Evolutionary conservation across 139 green algal genomes (phyloP), one percentile per base, ranked within the genome.

Genomic region (Edaphochlamys debaryana): DNA sequence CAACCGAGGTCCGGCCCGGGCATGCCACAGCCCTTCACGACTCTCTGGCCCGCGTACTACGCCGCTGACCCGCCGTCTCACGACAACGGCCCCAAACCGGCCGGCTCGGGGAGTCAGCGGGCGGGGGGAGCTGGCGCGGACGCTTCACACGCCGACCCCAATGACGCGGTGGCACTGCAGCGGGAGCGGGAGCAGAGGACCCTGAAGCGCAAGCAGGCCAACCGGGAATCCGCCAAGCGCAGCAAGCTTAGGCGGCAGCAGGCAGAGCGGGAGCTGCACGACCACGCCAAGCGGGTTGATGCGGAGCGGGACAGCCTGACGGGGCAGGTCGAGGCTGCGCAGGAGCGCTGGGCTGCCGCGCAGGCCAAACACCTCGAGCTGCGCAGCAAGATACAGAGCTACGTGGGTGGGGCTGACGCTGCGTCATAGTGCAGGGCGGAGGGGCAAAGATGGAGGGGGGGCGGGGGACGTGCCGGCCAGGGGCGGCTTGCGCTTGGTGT

Each of bases 161-260:
- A n/a, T n/a, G n/a, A 54, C 11, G 45, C 11, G 11, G 45, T 13
- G 45, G 54, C 36, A 0, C 13, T 36, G 5, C 60, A 74, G 41
- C 62, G 20, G 3, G 76, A 82, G 40, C 76, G 76, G 4, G 76
- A 82, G 32, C 42, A 66, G 63, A 62, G 76, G 0, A 52, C 38
- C 6, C 32, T 74, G 3, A 73, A 73, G 50, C 76, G 76, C 7
- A 82, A 82, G 22, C 41, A 67, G 34, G 76, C 76, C 4, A 82
- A 82, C 32, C 42, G 76, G 2, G 76, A 82, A 29, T 74, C 62
- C 8, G 76, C 76, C 0, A 82, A 82, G 63, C 76, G 76, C 22
- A 82, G 76, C 32, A 82, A 82, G 42, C 62, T 67, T 0, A 82
- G 73, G 34, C 76, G 76, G 11, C 41, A 82, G 29, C 76, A 82